phyloP scores from a whole-genome alignment of 495 filamentous ascomycete species.

The Aspergillus cristatus region DNA sequence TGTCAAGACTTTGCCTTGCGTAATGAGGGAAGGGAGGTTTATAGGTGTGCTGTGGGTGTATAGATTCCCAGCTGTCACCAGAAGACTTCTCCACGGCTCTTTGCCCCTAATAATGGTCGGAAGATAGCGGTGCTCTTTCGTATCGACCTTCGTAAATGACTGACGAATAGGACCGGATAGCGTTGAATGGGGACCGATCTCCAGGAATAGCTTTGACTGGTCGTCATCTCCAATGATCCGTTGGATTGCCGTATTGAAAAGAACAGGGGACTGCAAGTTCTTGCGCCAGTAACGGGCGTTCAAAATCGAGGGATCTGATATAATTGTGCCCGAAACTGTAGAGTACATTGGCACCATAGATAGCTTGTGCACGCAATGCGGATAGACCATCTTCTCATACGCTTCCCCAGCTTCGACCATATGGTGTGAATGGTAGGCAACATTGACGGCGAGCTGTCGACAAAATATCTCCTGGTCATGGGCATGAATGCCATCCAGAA shows the following conservation, averaged over 20 bases:
- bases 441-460: slow-evolving; percentile 24
- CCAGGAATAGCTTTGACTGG: slow-evolving; percentile 20
- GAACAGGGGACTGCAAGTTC: slow-evolving; percentile 18
- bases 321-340: slow-evolving; percentile 17
- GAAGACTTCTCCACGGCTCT: slow-evolving; percentile 3
- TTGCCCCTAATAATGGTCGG: neutral
- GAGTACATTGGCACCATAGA: slow-evolving; percentile 17
- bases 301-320: slow-evolving; percentile 1
- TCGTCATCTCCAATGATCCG: neutral
- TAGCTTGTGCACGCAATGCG: slow-evolving; percentile 6
- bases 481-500: slow-evolving; percentile 22
- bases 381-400: slow-evolving; percentile 2
- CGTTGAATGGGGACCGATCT: slow-evolving; percentile 33
- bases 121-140: neutral
- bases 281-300: slow-evolving; percentile 17
- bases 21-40: slow-evolving; percentile 17
- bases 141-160: slow-evolving; percentile 3
- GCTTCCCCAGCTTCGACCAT: slow-evolving; percentile 1
- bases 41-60: slow-evolving; percentile 15
- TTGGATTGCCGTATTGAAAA: slow-evolving; percentile 17
- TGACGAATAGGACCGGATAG: slow-evolving; percentile 25
- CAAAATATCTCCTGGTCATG: slow-evolving; percentile 9
- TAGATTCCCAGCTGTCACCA: slow-evolving; percentile 20
- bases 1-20: slow-evolving; percentile 17
- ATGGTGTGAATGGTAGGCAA: slow-evolving; percentile 34